phyloP scores from a whole-genome alignment of 2,329 filamentous ascomycete species.

The Calonectria hongkongensis region DNA sequence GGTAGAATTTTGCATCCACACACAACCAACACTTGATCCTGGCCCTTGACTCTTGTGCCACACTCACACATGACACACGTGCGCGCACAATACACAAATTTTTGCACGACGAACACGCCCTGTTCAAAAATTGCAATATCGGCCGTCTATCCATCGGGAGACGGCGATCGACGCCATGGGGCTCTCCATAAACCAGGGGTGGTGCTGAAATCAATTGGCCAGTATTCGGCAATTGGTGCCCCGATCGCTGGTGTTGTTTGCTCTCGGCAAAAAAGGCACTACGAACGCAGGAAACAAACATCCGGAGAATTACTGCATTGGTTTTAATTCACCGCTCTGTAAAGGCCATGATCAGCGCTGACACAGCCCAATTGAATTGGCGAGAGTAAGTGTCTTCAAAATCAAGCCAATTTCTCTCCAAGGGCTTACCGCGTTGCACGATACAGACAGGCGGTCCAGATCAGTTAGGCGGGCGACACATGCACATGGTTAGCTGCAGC shows the following conservation, averaged over 20 bases:
- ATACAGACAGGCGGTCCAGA: background rate
- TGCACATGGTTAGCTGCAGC: slow-evolving; percentile 50
- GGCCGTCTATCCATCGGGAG: slow-evolving; percentile 15
- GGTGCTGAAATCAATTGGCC: slow-evolving; percentile 24
- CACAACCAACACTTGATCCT: slow-evolving; percentile 16
- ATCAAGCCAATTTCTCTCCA: slow-evolving; percentile 3
- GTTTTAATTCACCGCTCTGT: slow-evolving; percentile 6
- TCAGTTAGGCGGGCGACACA: background rate
- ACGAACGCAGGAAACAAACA: background rate
- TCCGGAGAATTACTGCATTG: background rate
- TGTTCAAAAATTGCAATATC: slow-evolving; percentile 1
- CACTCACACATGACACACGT: slow-evolving; percentile 27
- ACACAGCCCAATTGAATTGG: background rate
- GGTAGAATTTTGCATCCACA: slow-evolving; percentile 18
- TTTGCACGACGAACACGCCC: background rate
- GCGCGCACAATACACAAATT: slow-evolving; percentile 7
- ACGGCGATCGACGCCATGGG: slow-evolving; percentile 28
- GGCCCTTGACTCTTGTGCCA: slow-evolving; percentile 23
- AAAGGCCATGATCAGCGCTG: background rate
- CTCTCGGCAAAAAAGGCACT: background rate
- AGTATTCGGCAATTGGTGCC: background rate
- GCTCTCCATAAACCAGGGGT: slow-evolving; percentile 5
- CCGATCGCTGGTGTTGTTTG: slow-evolving; percentile 9
- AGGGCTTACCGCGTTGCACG: background rate
- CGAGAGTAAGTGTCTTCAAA: background rate